Evolutionary conservation across 75 land plant genomes (phyloP).

Genomic region (Isoetes taiwanensis): DNA sequence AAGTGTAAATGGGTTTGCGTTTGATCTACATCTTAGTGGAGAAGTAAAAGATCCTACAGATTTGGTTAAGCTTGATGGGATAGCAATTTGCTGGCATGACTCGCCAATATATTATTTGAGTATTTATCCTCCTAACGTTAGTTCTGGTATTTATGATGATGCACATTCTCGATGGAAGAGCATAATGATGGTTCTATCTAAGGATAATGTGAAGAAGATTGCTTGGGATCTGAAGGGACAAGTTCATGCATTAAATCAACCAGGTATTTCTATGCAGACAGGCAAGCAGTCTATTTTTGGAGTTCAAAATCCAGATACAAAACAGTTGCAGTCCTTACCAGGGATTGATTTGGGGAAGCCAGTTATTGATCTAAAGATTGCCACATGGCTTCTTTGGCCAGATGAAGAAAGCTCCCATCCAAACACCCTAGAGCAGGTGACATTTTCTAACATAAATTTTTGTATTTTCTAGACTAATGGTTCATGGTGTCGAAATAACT

Average conservation of each 20-base stretch:
- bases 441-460: neutral
- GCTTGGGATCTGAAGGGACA: conserved; percentile 80
- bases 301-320: conserved; percentile 8
- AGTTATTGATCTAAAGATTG: conserved; percentile 49
- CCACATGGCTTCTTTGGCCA: conserved; percentile 96
- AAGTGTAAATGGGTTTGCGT: conserved; percentile 39
- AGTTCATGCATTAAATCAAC: conserved; percentile 45
- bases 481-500: too few relatives aligned
- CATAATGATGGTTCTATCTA: conserved; percentile 33
- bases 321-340: conserved; percentile 21
- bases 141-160: neutral
- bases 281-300: conserved; percentile 13
- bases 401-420: conserved; percentile 79
- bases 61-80: conserved; percentile 59
- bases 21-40: conserved; percentile 58
- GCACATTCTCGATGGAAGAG: conserved; percentile 39
- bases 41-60: conserved; percentile 20
- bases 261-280: conserved; percentile 37
- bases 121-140: conserved; percentile 10
- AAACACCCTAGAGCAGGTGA: conserved; percentile 83
- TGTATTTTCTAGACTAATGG: neutral
- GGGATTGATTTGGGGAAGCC: conserved; percentile 27
- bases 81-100: conserved; percentile 89
- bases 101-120: conserved; percentile 89
- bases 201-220: conserved; percentile 39